Base-by-base conservation (phyloP, 441 rosid species). In the Flueggea neowawraea region DNA sequence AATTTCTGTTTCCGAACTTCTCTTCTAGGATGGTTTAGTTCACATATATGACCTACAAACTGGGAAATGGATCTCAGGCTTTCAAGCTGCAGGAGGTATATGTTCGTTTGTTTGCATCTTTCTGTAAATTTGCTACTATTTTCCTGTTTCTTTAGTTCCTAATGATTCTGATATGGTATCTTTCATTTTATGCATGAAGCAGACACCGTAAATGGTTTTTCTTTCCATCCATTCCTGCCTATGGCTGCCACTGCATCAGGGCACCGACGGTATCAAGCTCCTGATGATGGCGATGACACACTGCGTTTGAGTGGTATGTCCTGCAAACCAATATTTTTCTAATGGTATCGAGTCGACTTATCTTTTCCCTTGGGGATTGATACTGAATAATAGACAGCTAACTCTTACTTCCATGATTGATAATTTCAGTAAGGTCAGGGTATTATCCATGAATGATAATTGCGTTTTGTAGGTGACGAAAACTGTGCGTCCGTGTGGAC, bases 171-270 rank as follows among this genome's bases (percentile, higher is more conserved):
- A 53, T 47, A 17, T 53, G 55, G 12, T 16, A 28, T 45, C 32
- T 54, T 60, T 28, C 45, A 16, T 54, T 56, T 22, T 0, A 14
- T 58, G 28, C 58, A 16, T n/a, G 22, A 53, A 69, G 61, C 82
- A 94, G 98, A 94, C 73, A 90, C 98, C 0, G 87, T 90, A 48
- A 89, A 83, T 67, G 86, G 91, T 49, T 87, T 94, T 65, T 69
- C 95, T 64, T 94, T 90, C 81, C 98, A 94, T 64, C 98, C 98
- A 3, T 84, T 73, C 64, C 81, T 90, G 68, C 95, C 97, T 61
- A 81, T 89, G 93, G 97, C 97, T 59, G 90, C 85, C 61, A 76
- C 97, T 54, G 83, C 61, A 15, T 58, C 61, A 6, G 61, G 61
- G 4, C 61, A 95, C 67, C 80, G 99, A 51, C 79, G 97, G 60